Evolutionary conservation across 2,329 filamentous ascomycete species (phyloP).

Genomic region (Nemania sp.): DNA sequence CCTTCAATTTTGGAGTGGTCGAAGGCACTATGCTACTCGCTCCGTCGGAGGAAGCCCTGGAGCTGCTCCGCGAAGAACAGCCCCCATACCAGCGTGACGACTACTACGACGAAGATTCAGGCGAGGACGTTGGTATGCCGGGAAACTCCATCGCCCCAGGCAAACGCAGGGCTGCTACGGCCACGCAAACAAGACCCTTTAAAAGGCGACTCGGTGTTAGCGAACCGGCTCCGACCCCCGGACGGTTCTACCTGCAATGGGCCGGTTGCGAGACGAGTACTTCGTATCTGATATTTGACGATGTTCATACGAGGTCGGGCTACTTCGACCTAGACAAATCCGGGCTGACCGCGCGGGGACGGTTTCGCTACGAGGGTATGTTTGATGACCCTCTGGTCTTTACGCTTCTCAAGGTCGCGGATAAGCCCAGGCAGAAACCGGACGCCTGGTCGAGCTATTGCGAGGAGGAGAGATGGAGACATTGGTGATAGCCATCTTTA

Average conservation of each 20-base stretch:
- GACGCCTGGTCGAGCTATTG: slow-evolving; percentile 20
- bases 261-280: slow-evolving; percentile 7
- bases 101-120: not conserved
- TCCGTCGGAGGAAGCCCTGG: slow-evolving; percentile 13
- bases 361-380: not conserved
- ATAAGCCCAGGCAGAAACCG: slow-evolving; percentile 5
- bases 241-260: slow-evolving; percentile 21
- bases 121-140: not conserved
- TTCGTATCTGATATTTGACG: slow-evolving; percentile 6
- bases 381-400: slow-evolving; percentile 8
- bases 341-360: slow-evolving; percentile 17
- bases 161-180: slow-evolving; percentile 11
- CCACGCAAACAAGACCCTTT: not conserved
- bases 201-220: slow-evolving; percentile 15
- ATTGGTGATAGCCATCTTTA: slow-evolving; percentile 8
- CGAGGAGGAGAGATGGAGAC: slow-evolving; percentile 9
- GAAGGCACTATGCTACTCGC: slow-evolving; percentile 22
- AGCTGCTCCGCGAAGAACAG: slow-evolving; percentile 17
- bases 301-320: slow-evolving; percentile 13
- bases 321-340: slow-evolving; percentile 19
- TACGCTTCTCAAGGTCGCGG: slow-evolving; percentile 20
- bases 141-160: not conserved
- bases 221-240: not conserved
- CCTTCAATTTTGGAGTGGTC: slow-evolving; percentile 14
- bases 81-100: slow-evolving; percentile 1